phyloP scores from a whole-genome alignment of 2,329 filamentous ascomycete species.

The Stachybotrys echinatus region DNA sequence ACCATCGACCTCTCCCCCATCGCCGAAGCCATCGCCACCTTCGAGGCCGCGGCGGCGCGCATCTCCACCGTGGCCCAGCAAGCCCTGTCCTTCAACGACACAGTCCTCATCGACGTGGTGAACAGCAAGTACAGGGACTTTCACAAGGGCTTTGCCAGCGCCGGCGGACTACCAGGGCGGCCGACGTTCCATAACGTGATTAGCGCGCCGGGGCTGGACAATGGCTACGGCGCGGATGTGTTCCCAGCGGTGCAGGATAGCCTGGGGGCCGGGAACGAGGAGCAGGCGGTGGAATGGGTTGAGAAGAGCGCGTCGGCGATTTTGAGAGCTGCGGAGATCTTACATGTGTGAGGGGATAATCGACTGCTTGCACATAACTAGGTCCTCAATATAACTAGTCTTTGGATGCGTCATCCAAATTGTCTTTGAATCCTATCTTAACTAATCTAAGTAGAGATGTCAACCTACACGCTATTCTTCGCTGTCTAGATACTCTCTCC shows the following conservation, averaged over 20 bases:
- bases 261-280: constrained; percentile 9
- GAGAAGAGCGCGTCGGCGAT: constrained; percentile 11
- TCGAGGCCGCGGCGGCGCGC: not conserved
- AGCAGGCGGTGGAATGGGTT: constrained; percentile 13
- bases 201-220: constrained; percentile 1
- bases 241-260: constrained; percentile 14
- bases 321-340: constrained; percentile 9
- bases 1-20: not conserved
- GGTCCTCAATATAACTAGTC: no score
- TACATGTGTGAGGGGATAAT: no score
- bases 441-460: no score
- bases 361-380: no score
- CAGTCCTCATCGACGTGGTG: not conserved
- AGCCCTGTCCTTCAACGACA: constrained; percentile 1
- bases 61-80: constrained; percentile 1
- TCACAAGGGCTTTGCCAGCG: constrained; percentile 3
- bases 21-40: not conserved
- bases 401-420: no score
- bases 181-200: constrained; percentile 2
- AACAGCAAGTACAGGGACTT: constrained; percentile 2
- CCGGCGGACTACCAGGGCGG: not conserved
- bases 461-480: no score
- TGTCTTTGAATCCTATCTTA: no score
- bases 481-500: no score
- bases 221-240: constrained; percentile 8